A percentile compares a stretch with the other conserved stretches of the same genome.
Conservation (phyloP, 2,329 filamentous ascomycete species). For the Alternaria metachromatica region DNA sequence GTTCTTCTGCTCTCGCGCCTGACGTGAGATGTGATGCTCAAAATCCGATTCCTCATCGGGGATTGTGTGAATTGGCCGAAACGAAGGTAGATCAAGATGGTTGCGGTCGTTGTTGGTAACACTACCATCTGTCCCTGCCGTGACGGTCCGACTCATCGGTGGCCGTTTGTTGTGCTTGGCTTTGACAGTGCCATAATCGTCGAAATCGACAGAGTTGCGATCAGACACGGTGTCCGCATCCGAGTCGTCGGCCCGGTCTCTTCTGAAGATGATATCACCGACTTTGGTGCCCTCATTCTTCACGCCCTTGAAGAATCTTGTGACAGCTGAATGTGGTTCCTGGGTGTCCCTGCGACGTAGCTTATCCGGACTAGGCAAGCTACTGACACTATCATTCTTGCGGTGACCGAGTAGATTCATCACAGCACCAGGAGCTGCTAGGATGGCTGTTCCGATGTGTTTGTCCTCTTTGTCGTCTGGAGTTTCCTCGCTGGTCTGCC, state of each 20-base stretch:
- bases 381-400: constrained; percentile 49
- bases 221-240: constrained; percentile 56
- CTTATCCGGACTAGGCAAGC: constrained; percentile 39
- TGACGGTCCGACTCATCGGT: constrained; percentile 42
- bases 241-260: constrained; percentile 57
- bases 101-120: constrained; percentile 31
- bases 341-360: constrained; percentile 45
- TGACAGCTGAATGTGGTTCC: constrained; percentile 63
- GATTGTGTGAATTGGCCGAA: constrained; percentile 38
- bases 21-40: constrained; percentile 52
- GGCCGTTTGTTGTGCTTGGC: constrained; percentile 20
- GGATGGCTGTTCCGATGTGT: constrained; percentile 37
- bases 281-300: constrained; percentile 68
- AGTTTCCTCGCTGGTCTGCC: constrained; percentile 42
- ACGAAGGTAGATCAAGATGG: constrained; percentile 46
- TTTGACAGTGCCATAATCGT: constrained; percentile 32
- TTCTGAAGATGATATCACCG: constrained; percentile 66
- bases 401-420: constrained; percentile 44
- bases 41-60: constrained; percentile 28
- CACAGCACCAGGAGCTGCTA: constrained; percentile 42
- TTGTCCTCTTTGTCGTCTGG: constrained; percentile 39
- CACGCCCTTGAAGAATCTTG: constrained; percentile 80
- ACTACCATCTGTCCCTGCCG: constrained; percentile 31
- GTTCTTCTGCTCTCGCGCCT: constrained; percentile 46
- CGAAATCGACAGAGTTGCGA: constrained; percentile 50